Conservation (phyloP, 116 monocot species). For the Cymodocea nodosa region DNA sequence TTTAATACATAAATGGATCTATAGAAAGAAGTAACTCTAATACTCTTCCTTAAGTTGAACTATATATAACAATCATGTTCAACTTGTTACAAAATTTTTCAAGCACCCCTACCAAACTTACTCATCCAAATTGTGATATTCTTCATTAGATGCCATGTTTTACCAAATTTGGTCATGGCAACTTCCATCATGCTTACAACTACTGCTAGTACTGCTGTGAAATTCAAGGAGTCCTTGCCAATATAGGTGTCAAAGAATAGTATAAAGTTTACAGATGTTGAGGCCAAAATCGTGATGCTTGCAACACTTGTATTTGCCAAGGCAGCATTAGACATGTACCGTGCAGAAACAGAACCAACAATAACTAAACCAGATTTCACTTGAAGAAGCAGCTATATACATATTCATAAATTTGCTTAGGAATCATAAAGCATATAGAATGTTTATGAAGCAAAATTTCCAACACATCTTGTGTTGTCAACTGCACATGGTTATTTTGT, state of each 20-base stretch:
- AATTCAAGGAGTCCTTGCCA: constrained; percentile 59
- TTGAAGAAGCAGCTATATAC: no score
- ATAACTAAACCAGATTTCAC: background rate
- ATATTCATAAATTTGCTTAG: no score
- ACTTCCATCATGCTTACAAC: constrained; percentile 85
- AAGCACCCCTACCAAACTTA: constrained; percentile 23
- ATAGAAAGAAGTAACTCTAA: no score
- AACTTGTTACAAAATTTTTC: no score
- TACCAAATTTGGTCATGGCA: constrained; percentile 80
- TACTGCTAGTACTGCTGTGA: constrained; percentile 67
- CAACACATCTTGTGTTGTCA: no score
- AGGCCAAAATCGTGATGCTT: constrained; percentile 82
- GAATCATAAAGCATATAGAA: no score
- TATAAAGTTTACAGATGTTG: constrained; percentile 83
- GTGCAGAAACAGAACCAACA: background rate
- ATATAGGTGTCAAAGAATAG: constrained; percentile 70
- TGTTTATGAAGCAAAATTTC: background rate
- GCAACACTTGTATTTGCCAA: constrained; percentile 91
- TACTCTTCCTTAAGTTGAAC: no score
- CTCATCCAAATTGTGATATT: constrained; percentile 38
- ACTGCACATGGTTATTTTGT: no score
- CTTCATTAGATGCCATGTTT: constrained; percentile 82
- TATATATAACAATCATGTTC: no score
- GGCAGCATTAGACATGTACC: constrained; percentile 95
- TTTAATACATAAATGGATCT: no score